Evolutionary conservation across 169 alveolate genomes (phyloP).

Genomic region (Eimeria sp.): DNA sequence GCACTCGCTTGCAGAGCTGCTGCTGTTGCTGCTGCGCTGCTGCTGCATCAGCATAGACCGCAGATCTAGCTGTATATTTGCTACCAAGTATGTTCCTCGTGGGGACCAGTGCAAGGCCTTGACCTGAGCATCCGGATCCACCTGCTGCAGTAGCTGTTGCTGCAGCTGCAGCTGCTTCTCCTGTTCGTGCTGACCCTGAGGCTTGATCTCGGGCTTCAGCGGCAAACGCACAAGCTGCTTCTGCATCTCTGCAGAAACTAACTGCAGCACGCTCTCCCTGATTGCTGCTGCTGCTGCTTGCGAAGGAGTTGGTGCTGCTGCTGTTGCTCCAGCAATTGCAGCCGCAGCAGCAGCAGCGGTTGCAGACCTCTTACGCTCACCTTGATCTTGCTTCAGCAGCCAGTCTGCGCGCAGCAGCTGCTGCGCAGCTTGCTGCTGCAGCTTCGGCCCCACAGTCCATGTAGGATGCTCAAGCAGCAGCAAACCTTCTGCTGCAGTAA

Average conservation of each 20-base stretch:
- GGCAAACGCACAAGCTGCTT: slow-evolving; percentile 20
- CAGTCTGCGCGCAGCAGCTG: slow-evolving; percentile 65
- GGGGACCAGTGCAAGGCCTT: slow-evolving; percentile 80
- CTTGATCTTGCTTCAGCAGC: slow-evolving; percentile 54
- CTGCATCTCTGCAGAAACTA: slow-evolving; percentile 55
- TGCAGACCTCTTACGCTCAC: slow-evolving; percentile 16
- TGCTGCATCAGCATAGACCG: slow-evolving; percentile 59
- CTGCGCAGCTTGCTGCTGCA: slow-evolving; percentile 66
- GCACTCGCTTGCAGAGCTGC: slow-evolving; percentile 23
- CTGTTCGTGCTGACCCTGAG: slow-evolving; percentile 37
- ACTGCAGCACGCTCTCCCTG: slow-evolving; percentile 44
- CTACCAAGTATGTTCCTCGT: slow-evolving; percentile 62
- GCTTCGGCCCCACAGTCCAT: slow-evolving; percentile 52
- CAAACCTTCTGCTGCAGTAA: slow-evolving; percentile 39
- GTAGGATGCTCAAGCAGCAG: slow-evolving; percentile 76
- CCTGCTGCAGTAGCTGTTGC: slow-evolving; percentile 69
- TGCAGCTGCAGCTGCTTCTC: slow-evolving; percentile 26
- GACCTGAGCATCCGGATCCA: slow-evolving; percentile 57
- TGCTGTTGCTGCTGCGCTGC: slow-evolving; percentile 51
- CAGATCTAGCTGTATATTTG: slow-evolving; percentile 47
- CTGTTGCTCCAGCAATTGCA: background rate
- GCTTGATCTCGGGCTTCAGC: slow-evolving; percentile 49
- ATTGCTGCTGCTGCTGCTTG: slow-evolving; percentile 32
- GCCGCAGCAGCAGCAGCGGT: slow-evolving; percentile 70
- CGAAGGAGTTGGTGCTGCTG: slow-evolving; percentile 48